Conservation (phyloP, 345 rosid species). For the Barbarea vulgaris region DNA sequence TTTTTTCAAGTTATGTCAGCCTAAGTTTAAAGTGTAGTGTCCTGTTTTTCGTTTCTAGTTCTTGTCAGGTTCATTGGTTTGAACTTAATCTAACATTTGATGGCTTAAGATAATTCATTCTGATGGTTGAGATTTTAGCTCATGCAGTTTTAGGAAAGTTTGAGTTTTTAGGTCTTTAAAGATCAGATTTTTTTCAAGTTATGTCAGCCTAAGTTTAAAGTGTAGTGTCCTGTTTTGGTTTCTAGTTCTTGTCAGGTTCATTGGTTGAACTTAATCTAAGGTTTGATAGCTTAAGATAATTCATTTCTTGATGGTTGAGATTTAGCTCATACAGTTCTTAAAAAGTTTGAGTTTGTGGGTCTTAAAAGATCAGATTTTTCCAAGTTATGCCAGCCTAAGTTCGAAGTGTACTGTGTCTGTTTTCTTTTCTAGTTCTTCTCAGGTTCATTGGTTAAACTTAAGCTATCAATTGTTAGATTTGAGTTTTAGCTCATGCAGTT, state of each 20-base stretch:
- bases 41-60: slow-evolving; percentile 6
- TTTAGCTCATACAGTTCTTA: too few species aligned
- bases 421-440: too few species aligned
- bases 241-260: not conserved
- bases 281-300: slow-evolving; percentile 22
- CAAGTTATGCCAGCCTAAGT: too few species aligned
- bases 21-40: not conserved
- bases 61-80: not conserved
- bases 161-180: slow-evolving; percentile 6
- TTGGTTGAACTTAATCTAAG: not conserved
- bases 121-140: slow-evolving; percentile 4
- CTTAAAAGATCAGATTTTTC: too few species aligned
- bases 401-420: too few species aligned
- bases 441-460: too few species aligned
- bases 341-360: too few species aligned
- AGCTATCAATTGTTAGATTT: too few species aligned
- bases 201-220: not conserved
- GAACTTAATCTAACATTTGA: not conserved
- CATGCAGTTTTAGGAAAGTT: not conserved
- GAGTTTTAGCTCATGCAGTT: too few species aligned
- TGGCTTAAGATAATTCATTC: slow-evolving; percentile 22
- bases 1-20: not conserved
- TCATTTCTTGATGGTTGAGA: not conserved
- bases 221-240: not conserved
- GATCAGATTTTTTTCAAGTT: not conserved